Base-by-base conservation (phyloP, 2,329 filamentous ascomycete genomes). In the Sporothrix sp. region DNA sequence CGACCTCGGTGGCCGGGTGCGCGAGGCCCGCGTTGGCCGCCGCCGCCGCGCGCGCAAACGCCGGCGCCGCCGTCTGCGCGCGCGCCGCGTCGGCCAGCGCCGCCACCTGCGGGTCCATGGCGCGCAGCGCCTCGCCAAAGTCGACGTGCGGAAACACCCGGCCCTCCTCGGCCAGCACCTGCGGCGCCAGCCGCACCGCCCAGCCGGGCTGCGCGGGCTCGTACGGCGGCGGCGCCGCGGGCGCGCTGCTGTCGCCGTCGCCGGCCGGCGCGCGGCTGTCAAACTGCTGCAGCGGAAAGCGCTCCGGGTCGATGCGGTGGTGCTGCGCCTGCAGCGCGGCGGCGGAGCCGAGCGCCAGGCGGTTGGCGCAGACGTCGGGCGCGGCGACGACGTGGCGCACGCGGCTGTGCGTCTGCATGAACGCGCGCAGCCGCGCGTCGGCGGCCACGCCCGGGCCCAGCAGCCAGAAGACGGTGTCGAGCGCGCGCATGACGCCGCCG, bases 301-400 rank as follows among this genome's bases (percentile, higher is more conserved):
- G 80, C 5, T 82, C 75, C 0, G 79, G 73, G 59, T 95, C 89
- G 54, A 98, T 71, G 33, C 79, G 72, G 48, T 82, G 77, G 52
- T 96, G 71, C 55, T 84, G 80, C 33, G 84, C 78, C 5, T 83
- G 76, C 48, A 87, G 78, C 16, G 71, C 67, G 0, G 85, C 81
- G 3, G 79, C 75, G 13, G 82, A 83, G 52, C 83, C 74, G 54
- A 93, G 72, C 0, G 84, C 68, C 33, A 96, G 71, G 60, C 82
- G 79, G 63, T 97, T 91, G 2, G 88, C 78, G 57, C 80, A 87
- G 43, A 75, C 74, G 47, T 95, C 87, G 3, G 75, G 66, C 1
- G 87, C 83, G 16, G 88, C 86, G 14, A 98, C 74, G 39, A 91
- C 71, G 64, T 98, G 93, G 62, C 84, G 76, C 32, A 86, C 65